Base-by-base conservation (phyloP, 106 monocot species). In the Cymbidium sinense region DNA sequence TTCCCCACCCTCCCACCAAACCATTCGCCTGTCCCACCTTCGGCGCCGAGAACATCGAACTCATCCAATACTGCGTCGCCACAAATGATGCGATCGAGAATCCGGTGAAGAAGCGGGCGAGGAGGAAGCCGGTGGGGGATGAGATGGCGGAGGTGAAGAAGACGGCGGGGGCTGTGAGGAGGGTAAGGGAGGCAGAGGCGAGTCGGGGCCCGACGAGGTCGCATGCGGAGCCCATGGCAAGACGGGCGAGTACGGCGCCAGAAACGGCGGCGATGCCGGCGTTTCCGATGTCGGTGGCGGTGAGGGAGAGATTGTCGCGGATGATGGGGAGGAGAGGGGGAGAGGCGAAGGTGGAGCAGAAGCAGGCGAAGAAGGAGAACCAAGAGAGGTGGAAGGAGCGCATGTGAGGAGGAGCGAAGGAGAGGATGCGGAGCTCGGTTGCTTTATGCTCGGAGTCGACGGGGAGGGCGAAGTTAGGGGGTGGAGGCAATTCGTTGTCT, bases 301-400 rank as follows among this genome's bases (percentile, higher is more conserved):
- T 93, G 70, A 96, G 87, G 73, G 78, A 78, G 77, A 93, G 96
- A 77, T 91, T 93, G 85, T 96, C 96, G 69, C 96, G 93, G 83
- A 96, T 96, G 81, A 96, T 19, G 17, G 96, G 96, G 39, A 96
- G 89, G 27, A 96, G 91, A 0, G 96, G 96, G 36, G 96, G 91
- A 12, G 91, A 86, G 6, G 96, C 96, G 82, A 96, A 96, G 78
- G 88, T 85, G 70, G 93, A 96, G 62, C 91, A 91, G 79, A 96
- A 96, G 85, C 91, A 93, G 85, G 81, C 67, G 89, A 93, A 96
- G 91, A 96, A 96, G 86, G 91, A 89, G 93, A 96, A 91, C 96
- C 96, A 96, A 7, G 89, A 89, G 73, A 96, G 91, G 65, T 96
- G 96, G 93, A 96, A 96, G 72, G 88, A 11, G 13, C 77, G 77